phyloP scores from a whole-genome alignment of 306 rosid species.

The Argentina anserina region DNA sequence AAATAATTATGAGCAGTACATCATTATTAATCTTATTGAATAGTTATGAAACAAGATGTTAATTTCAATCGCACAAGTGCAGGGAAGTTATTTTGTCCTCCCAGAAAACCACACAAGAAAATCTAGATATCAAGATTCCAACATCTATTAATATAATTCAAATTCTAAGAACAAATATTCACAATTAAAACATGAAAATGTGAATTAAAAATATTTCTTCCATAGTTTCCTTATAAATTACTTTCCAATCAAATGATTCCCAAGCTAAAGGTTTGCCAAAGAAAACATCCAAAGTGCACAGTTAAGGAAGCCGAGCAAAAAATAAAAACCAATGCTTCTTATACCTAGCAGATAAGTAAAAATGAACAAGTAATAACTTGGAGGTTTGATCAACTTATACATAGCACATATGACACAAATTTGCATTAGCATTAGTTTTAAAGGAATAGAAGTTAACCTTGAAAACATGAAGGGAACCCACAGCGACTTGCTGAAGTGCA shows the following conservation, averaged over 20 bases:
- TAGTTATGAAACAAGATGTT: neutral
- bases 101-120: neutral
- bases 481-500: slow-evolving; percentile 15
- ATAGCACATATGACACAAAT: neutral
- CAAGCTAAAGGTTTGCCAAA: neutral
- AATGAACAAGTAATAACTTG: neutral
- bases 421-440: neutral
- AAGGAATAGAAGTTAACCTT: slow-evolving; percentile 39
- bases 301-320: neutral
- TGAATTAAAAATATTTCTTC: neutral
- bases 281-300: neutral
- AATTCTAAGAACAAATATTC: neutral
- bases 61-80: neutral
- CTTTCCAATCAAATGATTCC: neutral
- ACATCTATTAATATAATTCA: neutral
- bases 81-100: neutral
- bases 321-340: too few species aligned
- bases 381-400: neutral
- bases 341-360: neutral
- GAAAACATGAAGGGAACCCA: slow-evolving; percentile 38
- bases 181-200: neutral
- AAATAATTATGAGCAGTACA: neutral
- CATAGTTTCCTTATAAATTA: neutral
- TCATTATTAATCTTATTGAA: neutral
- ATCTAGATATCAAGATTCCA: neutral